Percentiles rank a stretch among this genome's conserved stretches.
phyloP scores from a whole-genome alignment of 202 grass and related monocot species.

The Zoysia matrella region DNA sequence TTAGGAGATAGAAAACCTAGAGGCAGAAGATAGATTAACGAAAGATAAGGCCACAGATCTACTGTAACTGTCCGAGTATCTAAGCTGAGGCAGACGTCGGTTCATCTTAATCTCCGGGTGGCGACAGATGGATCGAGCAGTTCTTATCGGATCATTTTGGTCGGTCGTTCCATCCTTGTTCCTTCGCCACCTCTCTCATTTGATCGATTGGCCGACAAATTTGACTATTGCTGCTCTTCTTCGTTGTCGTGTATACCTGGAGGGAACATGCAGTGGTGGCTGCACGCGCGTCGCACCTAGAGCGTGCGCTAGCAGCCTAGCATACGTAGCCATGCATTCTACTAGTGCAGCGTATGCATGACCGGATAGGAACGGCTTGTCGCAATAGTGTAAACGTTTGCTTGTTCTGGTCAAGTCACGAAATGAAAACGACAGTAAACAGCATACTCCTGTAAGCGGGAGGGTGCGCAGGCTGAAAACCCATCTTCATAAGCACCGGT shows the following conservation, averaged over 20 bases:
- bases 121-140: not conserved
- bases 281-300: not conserved
- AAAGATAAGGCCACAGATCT: not conserved
- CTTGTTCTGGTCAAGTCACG: not conserved
- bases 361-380: not conserved
- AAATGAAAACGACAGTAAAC: not conserved
- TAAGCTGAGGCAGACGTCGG: not conserved
- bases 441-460: too few relatives aligned
- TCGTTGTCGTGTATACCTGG: not conserved
- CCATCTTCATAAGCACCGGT: too few relatives aligned
- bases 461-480: too few relatives aligned
- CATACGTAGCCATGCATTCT: not conserved
- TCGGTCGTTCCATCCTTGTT: not conserved
- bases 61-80: not conserved
- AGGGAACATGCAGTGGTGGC: not conserved
- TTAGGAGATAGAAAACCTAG: not conserved
- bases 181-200: too few relatives aligned
- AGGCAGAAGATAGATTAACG: not conserved
- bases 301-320: not conserved
- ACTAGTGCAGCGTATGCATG: not conserved
- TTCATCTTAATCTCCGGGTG: not conserved
- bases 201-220: not conserved
- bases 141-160: constrained; percentile 11
- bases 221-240: not conserved
- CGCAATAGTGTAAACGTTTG: not conserved